Evolutionary conservation across 305 asterid genomes (phyloP).

Genomic region (Fraxinus sp.): DNA sequence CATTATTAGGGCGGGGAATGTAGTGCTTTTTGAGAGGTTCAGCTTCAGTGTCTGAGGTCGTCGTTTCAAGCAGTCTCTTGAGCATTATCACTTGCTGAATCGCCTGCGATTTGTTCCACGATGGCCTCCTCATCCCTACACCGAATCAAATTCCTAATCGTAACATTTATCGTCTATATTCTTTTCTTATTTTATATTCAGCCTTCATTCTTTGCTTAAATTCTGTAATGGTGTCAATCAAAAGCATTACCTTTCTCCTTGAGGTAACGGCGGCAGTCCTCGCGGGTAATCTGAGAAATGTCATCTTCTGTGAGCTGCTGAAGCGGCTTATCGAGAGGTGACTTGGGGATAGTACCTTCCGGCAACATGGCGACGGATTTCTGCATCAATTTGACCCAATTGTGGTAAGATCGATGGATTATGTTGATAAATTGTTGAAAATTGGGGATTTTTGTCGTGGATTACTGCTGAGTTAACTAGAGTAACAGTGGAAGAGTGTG

Average conservation of each 20-base stretch:
- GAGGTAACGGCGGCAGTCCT: slow-evolving; percentile 94
- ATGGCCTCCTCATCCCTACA: slow-evolving; percentile 60
- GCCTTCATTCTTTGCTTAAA: background rate
- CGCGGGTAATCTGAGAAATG: slow-evolving; percentile 98
- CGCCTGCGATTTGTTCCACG: slow-evolving; percentile 67
- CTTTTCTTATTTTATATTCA: background rate
- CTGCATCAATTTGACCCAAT: slow-evolving; percentile 35
- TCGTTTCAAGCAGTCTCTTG: slow-evolving; percentile 40
- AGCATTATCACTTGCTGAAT: slow-evolving; percentile 56
- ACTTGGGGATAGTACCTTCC: slow-evolving; percentile 53
- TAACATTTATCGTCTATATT: background rate
- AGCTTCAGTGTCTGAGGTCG: slow-evolving; percentile 36
- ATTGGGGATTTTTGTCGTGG: slow-evolving; percentile 16
- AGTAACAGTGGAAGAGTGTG: slow-evolving; percentile 31
- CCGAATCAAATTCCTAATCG: background rate
- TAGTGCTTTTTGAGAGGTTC: slow-evolving; percentile 28
- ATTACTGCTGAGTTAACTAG: slow-evolving; percentile 16
- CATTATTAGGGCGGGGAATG: slow-evolving; percentile 28
- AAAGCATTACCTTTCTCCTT: slow-evolving; percentile 67
- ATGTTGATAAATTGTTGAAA: slow-evolving; percentile 11
- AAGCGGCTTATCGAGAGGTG: slow-evolving; percentile 86
- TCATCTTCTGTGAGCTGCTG: slow-evolving; percentile 82
- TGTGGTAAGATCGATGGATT: slow-evolving; percentile 36
- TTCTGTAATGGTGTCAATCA: background rate
- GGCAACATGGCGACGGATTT: slow-evolving; percentile 50